Percentiles rank a stretch among this genome's conserved stretches.
These are phyloP conservation scores for Polytrichum formosum DNA, from an alignment of 225 moss, liverwort and hornwort species.

Conservation along the genomic window DNA sequence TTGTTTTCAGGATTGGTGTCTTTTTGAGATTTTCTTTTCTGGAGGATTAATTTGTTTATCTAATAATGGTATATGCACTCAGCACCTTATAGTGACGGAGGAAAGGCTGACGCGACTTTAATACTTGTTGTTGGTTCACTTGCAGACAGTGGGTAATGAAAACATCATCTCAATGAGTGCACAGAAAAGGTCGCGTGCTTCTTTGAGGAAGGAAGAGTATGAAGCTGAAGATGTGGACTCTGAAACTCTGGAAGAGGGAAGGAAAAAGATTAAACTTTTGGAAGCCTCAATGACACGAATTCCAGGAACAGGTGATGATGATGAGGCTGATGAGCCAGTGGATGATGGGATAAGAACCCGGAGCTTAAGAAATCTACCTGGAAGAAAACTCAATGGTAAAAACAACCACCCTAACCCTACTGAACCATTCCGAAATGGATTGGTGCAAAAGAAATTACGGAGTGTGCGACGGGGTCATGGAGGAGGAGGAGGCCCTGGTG, in stretches of 20 bases:
- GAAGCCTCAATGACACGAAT: conserved; percentile 23
- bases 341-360: conserved; percentile 46
- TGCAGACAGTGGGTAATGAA: conserved; percentile 22
- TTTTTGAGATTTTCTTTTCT: no score
- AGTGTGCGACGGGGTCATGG: conserved; percentile 44
- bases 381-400: conserved; percentile 18
- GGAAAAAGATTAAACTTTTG: conserved; percentile 36
- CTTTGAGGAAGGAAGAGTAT: conserved; percentile 19
- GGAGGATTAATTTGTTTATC: no score
- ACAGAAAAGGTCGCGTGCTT: conserved; percentile 9
- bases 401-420: neutral
- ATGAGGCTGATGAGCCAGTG: conserved; percentile 14
- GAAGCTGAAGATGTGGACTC: conserved; percentile 10
- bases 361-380: conserved; percentile 41
- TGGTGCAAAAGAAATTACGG: conserved; percentile 38
- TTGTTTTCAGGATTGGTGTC: neutral
- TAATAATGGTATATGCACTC: no score
- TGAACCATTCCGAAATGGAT: conserved; percentile 19
- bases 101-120: no score
- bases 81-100: no score
- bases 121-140: neutral
- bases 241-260: conserved; percentile 26
- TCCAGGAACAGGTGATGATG: conserved; percentile 14
- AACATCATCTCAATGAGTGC: conserved; percentile 4
- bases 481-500: conserved; percentile 21